Evolutionary conservation across 1,139 yeast species (phyloP).

Genomic region (Blastobotrys malaysiensis): DNA sequence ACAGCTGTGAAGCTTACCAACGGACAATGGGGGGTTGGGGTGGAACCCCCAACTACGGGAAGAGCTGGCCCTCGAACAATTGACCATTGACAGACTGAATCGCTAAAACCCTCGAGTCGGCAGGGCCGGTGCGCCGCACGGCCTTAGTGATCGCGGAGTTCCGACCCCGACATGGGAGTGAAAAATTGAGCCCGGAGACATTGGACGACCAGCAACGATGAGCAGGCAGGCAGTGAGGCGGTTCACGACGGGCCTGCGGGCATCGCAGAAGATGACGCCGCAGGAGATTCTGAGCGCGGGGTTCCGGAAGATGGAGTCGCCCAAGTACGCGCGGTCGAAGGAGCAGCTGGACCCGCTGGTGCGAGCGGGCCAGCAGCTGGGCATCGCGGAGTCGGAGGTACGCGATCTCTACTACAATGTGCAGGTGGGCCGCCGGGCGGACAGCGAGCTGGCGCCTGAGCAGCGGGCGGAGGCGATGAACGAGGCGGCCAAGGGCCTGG

Average conservation of each 20-base stretch:
- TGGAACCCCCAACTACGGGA: no score
- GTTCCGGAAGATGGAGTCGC: slow-evolving; percentile 30
- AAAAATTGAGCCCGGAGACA: no score
- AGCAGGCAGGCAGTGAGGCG: neutral
- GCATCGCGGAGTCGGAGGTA: slow-evolving; percentile 26
- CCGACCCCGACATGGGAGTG: no score
- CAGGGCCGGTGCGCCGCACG: no score
- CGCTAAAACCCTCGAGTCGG: no score
- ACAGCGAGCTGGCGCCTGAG: slow-evolving; percentile 19
- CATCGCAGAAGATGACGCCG: slow-evolving; percentile 9
- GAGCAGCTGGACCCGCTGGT: slow-evolving; percentile 27
- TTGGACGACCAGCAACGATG: no score
- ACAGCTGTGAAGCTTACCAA: no score
- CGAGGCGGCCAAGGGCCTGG: slow-evolving; percentile 19
- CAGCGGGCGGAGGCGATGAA: slow-evolving; percentile 17
- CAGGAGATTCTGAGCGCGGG: slow-evolving; percentile 31
- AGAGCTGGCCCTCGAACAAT: no score
- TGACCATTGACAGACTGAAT: no score
- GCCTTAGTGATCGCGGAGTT: no score
- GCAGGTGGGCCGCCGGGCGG: slow-evolving; percentile 20
- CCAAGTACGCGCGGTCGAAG: slow-evolving; percentile 28
- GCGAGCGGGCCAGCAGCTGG: slow-evolving; percentile 31
- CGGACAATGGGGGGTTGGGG: no score
- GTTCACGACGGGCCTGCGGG: slow-evolving; percentile 4
- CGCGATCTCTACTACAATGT: slow-evolving; percentile 30